phyloP scores from a whole-genome alignment of 345 rosid genomes.

The Cardamine occulta region DNA sequence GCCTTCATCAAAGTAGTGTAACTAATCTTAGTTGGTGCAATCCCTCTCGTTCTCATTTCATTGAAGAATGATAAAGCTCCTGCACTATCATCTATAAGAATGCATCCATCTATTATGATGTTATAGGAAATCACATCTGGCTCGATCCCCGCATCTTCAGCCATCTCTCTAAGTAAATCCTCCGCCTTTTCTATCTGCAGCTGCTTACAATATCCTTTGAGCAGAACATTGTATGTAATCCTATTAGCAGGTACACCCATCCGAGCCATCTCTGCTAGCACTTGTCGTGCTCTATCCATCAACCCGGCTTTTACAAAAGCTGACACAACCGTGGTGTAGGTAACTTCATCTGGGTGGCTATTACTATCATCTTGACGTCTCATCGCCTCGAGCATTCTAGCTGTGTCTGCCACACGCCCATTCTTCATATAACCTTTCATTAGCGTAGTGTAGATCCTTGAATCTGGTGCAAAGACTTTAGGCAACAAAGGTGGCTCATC shows the following conservation, averaged over 20 bases:
- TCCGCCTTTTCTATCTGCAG: conserved; percentile 75
- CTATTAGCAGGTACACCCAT: conserved; percentile 80
- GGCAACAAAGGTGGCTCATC: conserved; percentile 69
- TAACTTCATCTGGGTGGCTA: conserved; percentile 86
- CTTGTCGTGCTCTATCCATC: conserved; percentile 83
- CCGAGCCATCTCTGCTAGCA: conserved; percentile 80
- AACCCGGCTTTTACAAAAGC: conserved; percentile 77
- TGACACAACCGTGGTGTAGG: conserved; percentile 90
- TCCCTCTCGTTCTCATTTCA: conserved; percentile 79
- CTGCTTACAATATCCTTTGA: conserved; percentile 88
- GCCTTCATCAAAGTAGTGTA: conserved; percentile 98
- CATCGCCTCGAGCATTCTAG: conserved; percentile 90
- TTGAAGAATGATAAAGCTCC: conserved; percentile 84
- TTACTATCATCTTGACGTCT: conserved; percentile 60
- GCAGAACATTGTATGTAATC: conserved; percentile 85
- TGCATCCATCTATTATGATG: conserved; percentile 86
- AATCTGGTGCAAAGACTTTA: conserved; percentile 62
- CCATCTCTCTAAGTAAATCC: conserved; percentile 76
- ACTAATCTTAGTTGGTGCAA: conserved; percentile 86
- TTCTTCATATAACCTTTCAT: conserved; percentile 97
- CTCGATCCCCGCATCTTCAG: conserved; percentile 56
- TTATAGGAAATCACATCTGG: conserved; percentile 93
- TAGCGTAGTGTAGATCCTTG: conserved; percentile 81
- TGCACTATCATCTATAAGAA: conserved; percentile 79
- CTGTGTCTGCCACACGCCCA: conserved; percentile 72